Percentiles rank a stretch among this genome's conserved stretches.
These are phyloP conservation scores for Sclerotinia minor DNA, from an alignment of 2,329 filamentous ascomycete species.

Conservation along the genomic window DNA sequence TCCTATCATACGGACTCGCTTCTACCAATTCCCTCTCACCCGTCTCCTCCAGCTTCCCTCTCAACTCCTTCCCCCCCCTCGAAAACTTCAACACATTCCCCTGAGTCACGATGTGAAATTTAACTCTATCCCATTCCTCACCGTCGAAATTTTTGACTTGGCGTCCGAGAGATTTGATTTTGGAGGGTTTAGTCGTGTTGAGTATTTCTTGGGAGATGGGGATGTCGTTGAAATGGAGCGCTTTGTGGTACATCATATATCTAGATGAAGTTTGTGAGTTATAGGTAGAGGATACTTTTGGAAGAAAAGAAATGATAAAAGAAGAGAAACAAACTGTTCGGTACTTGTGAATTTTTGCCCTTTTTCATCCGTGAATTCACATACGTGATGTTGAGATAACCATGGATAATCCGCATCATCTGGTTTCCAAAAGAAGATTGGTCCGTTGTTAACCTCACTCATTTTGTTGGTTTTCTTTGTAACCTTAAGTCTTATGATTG, in stretches of 20 bases:
- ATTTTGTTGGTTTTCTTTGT: neutral
- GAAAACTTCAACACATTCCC: constrained; percentile 12
- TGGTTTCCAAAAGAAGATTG: constrained; percentile 17
- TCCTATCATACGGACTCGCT: constrained; percentile 9
- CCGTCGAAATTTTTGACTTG: neutral
- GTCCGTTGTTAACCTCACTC: neutral
- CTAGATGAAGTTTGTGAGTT: neutral
- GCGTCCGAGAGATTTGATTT: neutral
- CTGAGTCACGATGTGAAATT: neutral
- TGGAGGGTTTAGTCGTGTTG: neutral
- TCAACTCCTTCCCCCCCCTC: constrained; percentile 3
- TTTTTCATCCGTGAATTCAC: constrained; percentile 5
- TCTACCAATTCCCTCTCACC: constrained; percentile 1
- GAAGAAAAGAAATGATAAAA: neutral
- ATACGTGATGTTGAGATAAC: constrained; percentile 8
- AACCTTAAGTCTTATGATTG: neutral
- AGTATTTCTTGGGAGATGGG: neutral
- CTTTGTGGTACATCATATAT: constrained; percentile 19
- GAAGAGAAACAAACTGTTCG: neutral
- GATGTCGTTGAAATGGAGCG: constrained; percentile 1
- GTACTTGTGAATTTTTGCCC: neutral
- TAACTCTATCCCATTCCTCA: neutral
- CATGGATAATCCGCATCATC: neutral
- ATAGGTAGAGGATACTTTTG: neutral
- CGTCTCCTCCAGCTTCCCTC: neutral